phyloP scores from a whole-genome alignment of 352 stramenopile genomes.

The Globisporangium rhizosaccharum region DNA sequence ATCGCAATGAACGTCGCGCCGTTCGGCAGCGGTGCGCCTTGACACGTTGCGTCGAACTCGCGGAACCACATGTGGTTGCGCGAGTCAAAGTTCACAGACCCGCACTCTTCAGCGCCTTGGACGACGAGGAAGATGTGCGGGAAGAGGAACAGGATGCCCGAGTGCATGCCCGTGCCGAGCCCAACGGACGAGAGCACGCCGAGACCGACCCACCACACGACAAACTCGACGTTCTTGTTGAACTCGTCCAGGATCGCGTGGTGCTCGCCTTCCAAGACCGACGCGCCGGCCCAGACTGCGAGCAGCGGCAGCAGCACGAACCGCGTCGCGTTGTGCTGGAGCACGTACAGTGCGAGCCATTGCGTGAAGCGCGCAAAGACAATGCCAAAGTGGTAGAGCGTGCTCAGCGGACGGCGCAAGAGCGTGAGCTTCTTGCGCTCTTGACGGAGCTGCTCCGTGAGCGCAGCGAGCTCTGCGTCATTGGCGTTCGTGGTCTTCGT shows the following conservation, averaged over 20 bases:
- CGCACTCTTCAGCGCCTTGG: constrained; percentile 82
- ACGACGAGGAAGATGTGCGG: constrained; percentile 94
- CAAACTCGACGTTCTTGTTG: constrained; percentile 82
- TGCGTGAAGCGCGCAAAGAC: constrained; percentile 68
- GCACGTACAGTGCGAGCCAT: constrained; percentile 62
- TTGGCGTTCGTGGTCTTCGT: constrained; percentile 1
- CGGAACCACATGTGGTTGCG: constrained; percentile 89
- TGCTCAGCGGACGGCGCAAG: constrained; percentile 62
- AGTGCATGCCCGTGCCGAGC: constrained; percentile 92
- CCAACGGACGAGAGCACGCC: constrained; percentile 93
- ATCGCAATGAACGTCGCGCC: constrained; percentile 81
- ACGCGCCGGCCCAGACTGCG: constrained; percentile 60
- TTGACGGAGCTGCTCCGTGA: constrained; percentile 56
- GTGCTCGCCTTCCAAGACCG: constrained; percentile 63
- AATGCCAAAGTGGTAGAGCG: constrained; percentile 80
- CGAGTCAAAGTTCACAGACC: constrained; percentile 85
- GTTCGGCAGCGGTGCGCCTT: constrained; percentile 25
- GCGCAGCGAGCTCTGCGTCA: constrained; percentile 4
- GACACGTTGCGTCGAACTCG: constrained; percentile 70
- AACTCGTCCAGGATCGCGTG: constrained; percentile 76
- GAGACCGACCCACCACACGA: constrained; percentile 92
- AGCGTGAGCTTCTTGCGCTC: constrained; percentile 85
- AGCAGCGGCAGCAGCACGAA: constrained; percentile 75
- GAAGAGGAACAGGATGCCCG: constrained; percentile 92
- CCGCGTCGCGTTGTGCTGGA: constrained; percentile 64